Percentiles rank a stretch among this genome's conserved stretches.
phyloP scores from a whole-genome alignment of 768 basidiomycete species.

The Terana coerulea region DNA sequence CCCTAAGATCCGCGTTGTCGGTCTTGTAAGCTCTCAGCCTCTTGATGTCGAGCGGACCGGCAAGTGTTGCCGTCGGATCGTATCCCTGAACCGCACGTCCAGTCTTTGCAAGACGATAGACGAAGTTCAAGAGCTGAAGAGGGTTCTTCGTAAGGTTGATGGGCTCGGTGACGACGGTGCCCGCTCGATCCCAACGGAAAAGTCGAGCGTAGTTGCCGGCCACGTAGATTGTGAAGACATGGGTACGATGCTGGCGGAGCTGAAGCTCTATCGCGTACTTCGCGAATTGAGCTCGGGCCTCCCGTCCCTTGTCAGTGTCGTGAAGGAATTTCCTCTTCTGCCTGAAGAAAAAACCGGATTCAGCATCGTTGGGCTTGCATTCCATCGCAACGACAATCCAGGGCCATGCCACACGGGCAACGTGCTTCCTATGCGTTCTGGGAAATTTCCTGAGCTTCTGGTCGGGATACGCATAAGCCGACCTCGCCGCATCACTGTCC shows the following conservation, averaged over 20 bases:
- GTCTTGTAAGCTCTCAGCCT: not conserved
- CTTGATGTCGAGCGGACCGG: not conserved
- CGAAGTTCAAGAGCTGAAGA: not conserved
- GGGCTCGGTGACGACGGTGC: not conserved
- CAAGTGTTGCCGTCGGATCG: not conserved
- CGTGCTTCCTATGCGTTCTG: too few species aligned
- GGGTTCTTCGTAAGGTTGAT: not conserved
- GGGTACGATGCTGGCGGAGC: conserved; percentile 1
- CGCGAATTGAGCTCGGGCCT: not conserved
- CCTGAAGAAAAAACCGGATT: not conserved
- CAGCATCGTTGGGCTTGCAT: not conserved
- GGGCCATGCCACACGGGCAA: not conserved
- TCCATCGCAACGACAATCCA: not conserved
- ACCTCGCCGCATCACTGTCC: too few species aligned
- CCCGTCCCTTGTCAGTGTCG: not conserved
- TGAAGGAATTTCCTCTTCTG: not conserved
- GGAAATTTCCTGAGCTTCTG: too few species aligned
- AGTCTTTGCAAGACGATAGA: not conserved
- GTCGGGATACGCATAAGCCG: too few species aligned
- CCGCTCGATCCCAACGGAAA: conserved; percentile 3
- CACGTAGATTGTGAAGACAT: not conserved
- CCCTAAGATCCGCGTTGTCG: not conserved
- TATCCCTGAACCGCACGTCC: not conserved
- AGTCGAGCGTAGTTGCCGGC: not conserved
- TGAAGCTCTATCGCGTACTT: not conserved